phyloP scores from a whole-genome alignment of 176 grass and related monocot species.

The Phragmites australis region DNA sequence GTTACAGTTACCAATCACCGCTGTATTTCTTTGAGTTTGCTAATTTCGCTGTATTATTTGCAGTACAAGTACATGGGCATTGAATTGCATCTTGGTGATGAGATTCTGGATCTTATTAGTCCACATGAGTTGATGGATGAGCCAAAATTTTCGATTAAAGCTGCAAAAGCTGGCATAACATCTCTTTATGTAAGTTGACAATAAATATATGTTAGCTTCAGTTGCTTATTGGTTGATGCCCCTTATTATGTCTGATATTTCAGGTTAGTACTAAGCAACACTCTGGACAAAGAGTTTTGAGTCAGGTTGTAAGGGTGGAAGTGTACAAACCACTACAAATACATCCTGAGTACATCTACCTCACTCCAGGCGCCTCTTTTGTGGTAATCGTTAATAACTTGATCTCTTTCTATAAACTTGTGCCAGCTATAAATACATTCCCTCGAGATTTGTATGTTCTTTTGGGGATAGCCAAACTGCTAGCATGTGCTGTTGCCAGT shows the following conservation, averaged over 20 bases:
- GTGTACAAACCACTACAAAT: constrained; percentile 80
- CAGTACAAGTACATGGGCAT: constrained; percentile 94
- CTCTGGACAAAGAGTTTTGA: constrained; percentile 72
- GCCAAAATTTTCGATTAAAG: constrained; percentile 71
- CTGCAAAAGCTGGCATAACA: constrained; percentile 64
- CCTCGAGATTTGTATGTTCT: background rate
- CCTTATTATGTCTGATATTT: constrained; percentile 43
- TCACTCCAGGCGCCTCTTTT: constrained; percentile 89
- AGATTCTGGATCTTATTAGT: constrained; percentile 64
- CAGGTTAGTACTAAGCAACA: constrained; percentile 81
- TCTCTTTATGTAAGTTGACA: constrained; percentile 91
- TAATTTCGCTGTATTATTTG: constrained; percentile 42
- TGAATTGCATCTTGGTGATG: constrained; percentile 74
- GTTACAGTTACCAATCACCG: background rate
- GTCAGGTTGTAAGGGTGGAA: constrained; percentile 91
- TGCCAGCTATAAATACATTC: constrained; percentile 20
- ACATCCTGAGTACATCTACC: constrained; percentile 89
- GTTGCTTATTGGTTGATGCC: constrained; percentile 17
- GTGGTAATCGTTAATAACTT: constrained; percentile 66
- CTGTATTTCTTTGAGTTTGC: too few relatives aligned
- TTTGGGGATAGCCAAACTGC: background rate
- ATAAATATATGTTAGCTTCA: constrained; percentile 23
- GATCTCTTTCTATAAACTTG: background rate
- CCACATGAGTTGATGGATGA: constrained; percentile 38
- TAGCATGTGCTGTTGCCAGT: constrained; percentile 20